phyloP scores from a whole-genome alignment of 164 flowering plant species.

The Protea cynaroides region DNA sequence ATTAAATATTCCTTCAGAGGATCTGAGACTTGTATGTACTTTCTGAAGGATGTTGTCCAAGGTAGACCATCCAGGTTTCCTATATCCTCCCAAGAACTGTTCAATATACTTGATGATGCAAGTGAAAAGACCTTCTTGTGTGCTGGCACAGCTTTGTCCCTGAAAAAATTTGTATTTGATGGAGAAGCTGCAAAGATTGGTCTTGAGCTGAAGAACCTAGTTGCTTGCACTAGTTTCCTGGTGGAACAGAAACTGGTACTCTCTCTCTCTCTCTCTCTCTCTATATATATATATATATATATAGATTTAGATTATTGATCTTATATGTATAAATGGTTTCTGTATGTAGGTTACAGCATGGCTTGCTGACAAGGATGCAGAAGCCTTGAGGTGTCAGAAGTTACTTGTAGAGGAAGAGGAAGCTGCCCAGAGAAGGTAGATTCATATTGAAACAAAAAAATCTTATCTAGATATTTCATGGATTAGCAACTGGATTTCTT shows the following conservation, averaged over 20 bases:
- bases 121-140: conserved; percentile 64
- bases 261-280: not conserved
- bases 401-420: conserved; percentile 93
- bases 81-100: conserved; percentile 44
- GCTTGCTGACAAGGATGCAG: conserved; percentile 65
- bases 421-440: conserved; percentile 78
- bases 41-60: conserved; percentile 51
- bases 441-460: not conserved
- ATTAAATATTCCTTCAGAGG: not conserved
- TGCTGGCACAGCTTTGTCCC: conserved; percentile 41
- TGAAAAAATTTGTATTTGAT: conserved; percentile 55
- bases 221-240: conserved; percentile 56
- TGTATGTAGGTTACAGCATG: conserved; percentile 48
- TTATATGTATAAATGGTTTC: not conserved
- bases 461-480: too few species aligned
- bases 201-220: conserved; percentile 51
- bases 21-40: not conserved
- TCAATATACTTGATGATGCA: conserved; percentile 59
- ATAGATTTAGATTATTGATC: not conserved
- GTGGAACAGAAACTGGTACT: conserved; percentile 63
- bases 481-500: too few species aligned
- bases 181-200: conserved; percentile 53
- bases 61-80: conserved; percentile 42
- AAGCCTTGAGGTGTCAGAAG: conserved; percentile 65
- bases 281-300: not conserved